phyloP scores from a whole-genome alignment of 2,329 filamentous ascomycete species.

The Rachicladosporium sp. region DNA sequence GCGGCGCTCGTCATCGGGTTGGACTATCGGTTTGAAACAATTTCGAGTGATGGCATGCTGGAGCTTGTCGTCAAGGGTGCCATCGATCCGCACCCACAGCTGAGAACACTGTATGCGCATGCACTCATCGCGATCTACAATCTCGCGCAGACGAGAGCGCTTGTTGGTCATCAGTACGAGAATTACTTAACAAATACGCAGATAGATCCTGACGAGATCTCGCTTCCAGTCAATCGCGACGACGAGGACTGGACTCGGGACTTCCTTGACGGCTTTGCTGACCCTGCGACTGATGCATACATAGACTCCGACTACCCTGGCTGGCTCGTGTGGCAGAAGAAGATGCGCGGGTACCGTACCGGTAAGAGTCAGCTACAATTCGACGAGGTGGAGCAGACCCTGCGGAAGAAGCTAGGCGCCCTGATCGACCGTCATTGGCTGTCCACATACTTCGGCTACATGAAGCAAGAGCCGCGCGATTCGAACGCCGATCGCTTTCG shows the following conservation, averaged over 20 bases:
- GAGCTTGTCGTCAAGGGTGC: slow-evolving; percentile 71
- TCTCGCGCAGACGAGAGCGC: slow-evolving; percentile 71
- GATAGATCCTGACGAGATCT: slow-evolving; percentile 61
- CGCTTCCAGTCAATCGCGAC: slow-evolving; percentile 59
- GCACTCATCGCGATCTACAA: slow-evolving; percentile 67
- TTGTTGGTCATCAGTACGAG: slow-evolving; percentile 75
- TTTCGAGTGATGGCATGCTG: slow-evolving; percentile 71
- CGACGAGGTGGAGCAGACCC: slow-evolving; percentile 64
- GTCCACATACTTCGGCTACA: slow-evolving; percentile 72
- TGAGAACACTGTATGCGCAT: slow-evolving; percentile 70
- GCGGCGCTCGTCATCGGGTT: slow-evolving; percentile 84
- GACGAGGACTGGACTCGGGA: slow-evolving; percentile 67
- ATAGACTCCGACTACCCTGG: slow-evolving; percentile 86
- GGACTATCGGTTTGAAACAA: slow-evolving; percentile 78
- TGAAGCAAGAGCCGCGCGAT: slow-evolving; percentile 93
- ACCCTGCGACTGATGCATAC: slow-evolving; percentile 71
- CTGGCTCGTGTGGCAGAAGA: slow-evolving; percentile 91
- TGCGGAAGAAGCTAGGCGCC: slow-evolving; percentile 67
- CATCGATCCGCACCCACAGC: slow-evolving; percentile 78
- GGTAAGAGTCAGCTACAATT: slow-evolving; percentile 61
- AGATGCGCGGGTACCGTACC: slow-evolving; percentile 66
- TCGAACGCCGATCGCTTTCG: slow-evolving; percentile 71
- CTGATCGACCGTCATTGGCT: slow-evolving; percentile 79
- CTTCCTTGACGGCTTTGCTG: slow-evolving; percentile 66
- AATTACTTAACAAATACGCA: slow-evolving; percentile 78